Evolutionary conservation across 306 rosid genomes (phyloP), one percentile per base, ranked within the genome.

Genomic region (Quercus glauca): DNA sequence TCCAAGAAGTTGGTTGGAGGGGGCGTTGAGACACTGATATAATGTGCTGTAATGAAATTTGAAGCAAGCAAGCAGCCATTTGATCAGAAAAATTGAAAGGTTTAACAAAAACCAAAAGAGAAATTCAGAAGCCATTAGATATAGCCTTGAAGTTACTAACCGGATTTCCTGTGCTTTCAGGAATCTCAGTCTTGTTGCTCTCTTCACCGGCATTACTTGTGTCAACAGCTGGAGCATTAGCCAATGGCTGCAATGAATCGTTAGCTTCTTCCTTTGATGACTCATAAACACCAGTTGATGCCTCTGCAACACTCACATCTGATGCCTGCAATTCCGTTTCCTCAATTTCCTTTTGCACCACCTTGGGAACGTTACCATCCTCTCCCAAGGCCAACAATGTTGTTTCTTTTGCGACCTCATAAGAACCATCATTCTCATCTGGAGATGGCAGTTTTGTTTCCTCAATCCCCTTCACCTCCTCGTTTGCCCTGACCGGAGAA

Each of bases 1-100:
- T 87, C 96, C 96, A 93, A 58, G 93, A 75, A 41, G 93, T 15
- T 41, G 74, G 71, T 19, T 84, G 86, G 78, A 64, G 59, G 56
- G 81, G 29, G 23, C 58, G 73, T 74, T 76, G 78, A 55, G 83
- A 26, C 67, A 73, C 86, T 25, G 86, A 18, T n/a, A 11, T 65
- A 64, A 29, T 61, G 63, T 64, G 71, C 94, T 89, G 79, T 51
- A 53, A 73, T n/a, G 41, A 76, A 69, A 60, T 74, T 70, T 4
- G 19, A 74, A 69, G 29, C 67, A 69, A 23, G 75, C 20, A 18
- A 82, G 52, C 26, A 19, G 72, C 52, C 52, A 68, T 68, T 68
- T 13, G 25, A 68, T 35, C 72, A 68, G 72, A 68, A 35, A 49
- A n/a, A 35, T 8, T 5, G 28, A 49, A 6, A 13, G 5, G 20